Percentiles rank a stretch among this genome's conserved stretches.
phyloP scores from a whole-genome alignment of 108 stramenopile species.

The Nitzschia putrida region DNA sequence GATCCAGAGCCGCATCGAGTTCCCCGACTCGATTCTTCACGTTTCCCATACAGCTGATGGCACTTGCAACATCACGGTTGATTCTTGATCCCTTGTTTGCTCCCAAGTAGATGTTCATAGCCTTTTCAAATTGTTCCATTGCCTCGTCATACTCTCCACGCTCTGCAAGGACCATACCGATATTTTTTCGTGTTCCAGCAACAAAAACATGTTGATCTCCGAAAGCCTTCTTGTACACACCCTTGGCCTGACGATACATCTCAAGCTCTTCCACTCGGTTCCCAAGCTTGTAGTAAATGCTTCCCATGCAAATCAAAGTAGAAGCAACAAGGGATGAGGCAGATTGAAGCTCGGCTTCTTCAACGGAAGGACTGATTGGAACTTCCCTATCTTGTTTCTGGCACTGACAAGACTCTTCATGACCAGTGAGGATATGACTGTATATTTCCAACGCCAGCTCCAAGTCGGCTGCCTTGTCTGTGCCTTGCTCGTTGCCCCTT shows the following conservation, averaged over 20 bases:
- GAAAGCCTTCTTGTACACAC: conserved; percentile 55
- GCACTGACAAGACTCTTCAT: conserved; percentile 32
- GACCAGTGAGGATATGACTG: conserved; percentile 45
- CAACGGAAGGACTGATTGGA: background rate
- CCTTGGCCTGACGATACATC: conserved; percentile 67
- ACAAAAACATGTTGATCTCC: conserved; percentile 71
- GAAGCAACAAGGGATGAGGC: conserved; percentile 57
- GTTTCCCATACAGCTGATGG: conserved; percentile 82
- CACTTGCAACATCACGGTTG: conserved; percentile 78
- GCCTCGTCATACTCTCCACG: conserved; percentile 69
- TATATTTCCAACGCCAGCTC: conserved; percentile 73
- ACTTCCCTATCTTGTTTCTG: background rate
- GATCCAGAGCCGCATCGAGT: conserved; percentile 63
- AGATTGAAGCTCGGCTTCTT: conserved; percentile 15
- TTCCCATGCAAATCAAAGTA: conserved; percentile 73
- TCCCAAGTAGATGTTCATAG: conserved; percentile 54
- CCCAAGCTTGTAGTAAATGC: conserved; percentile 75
- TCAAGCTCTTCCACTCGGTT: conserved; percentile 66
- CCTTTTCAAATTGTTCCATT: conserved; percentile 66
- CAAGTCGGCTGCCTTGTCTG: conserved; percentile 40
- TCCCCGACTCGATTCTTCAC: conserved; percentile 77
- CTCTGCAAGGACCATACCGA: conserved; percentile 83
- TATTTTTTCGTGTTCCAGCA: conserved; percentile 80
- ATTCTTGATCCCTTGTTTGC: conserved; percentile 46
- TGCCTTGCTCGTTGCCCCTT: background rate